These are phyloP conservation scores for Ananas comosus DNA, from an alignment of 176 grass and related monocot genomes.

Conservation along the genomic window DNA sequence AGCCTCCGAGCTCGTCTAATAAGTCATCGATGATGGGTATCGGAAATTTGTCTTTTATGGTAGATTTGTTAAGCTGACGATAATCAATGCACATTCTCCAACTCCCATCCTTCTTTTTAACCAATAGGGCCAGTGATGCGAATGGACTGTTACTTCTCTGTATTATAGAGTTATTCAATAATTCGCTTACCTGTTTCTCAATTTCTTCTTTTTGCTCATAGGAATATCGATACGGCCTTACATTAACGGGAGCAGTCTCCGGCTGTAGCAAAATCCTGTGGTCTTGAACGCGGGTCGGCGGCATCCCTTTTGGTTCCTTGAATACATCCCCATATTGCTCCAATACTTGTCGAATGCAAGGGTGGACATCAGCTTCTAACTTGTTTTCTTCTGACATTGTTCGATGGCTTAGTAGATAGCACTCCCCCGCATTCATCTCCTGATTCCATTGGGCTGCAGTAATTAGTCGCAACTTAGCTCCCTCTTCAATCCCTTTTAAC, in stretches of 20 bases:
- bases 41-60: background rate
- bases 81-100: conserved; percentile 15
- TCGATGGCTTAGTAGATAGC: too few relatives aligned
- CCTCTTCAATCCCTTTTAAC: too few relatives aligned
- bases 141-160: background rate
- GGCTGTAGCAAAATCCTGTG: too few relatives aligned
- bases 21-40: background rate
- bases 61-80: background rate
- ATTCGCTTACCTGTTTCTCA: background rate
- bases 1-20: background rate
- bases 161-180: background rate
- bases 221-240: background rate
- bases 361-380: too few relatives aligned
- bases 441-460: too few relatives aligned
- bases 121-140: background rate
- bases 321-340: too few relatives aligned
- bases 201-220: background rate
- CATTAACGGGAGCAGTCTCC: background rate
- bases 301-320: too few relatives aligned
- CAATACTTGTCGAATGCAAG: too few relatives aligned
- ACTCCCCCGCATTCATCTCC: too few relatives aligned
- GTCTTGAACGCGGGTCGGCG: too few relatives aligned
- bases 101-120: conserved; percentile 8
- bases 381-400: too few relatives aligned
- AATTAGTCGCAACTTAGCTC: too few relatives aligned